Evolutionary conservation across 176 grass and related monocot genomes (phyloP), one percentile per base, ranked within the genome.

Genomic region (Ananas comosus): DNA sequence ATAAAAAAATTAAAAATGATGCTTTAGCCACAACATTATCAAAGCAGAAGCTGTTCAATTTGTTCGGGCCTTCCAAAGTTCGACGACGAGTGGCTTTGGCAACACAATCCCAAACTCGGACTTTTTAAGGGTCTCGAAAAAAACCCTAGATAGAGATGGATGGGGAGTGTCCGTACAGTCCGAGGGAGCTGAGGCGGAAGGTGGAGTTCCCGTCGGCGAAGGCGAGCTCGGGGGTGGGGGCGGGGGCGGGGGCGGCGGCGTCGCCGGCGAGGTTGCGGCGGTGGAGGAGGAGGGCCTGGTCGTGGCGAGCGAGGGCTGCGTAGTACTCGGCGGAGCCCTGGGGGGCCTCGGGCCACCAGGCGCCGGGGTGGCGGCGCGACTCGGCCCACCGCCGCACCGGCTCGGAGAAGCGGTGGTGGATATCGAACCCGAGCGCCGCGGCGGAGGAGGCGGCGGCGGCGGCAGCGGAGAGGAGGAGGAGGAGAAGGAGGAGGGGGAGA

Each of bases 331-430:
- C 69, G 28, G 86, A 85, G 49, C 88, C 84, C 9, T 70, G 24
- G 13, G 76, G 33, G 5, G 16, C 21, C 56, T 61, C 56, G 9
- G 94, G 94, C 79, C 83, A 77, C 63, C n/a, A 33, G 29, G 11
- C 64, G 1, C 76, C 87, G 0, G 73, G 77, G 63, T 67, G 72
- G 12, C 74, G 48, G 11, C 50, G 77, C 49, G 74, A 65, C 71
- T 79, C 89, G 14, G 69, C 85, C 94, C 94, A 92, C 12, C 28
- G 50, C 8, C 86, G 75, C 63, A 90, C 86, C 53, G 79, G 64
- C 54, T 68, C 51, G 11, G 94, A 97, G 89, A 92, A 97, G 22
- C 86, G 76, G 75, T 97, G 87, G 79, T 97, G 94, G 53, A 97
- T 83, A 48, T 97, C 89, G 17, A 97, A 65, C 70, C 80, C 82